These are phyloP conservation scores for Reticulascus tulasneorum DNA, from an alignment of 2,329 filamentous ascomycete species.

Conservation along the genomic window DNA sequence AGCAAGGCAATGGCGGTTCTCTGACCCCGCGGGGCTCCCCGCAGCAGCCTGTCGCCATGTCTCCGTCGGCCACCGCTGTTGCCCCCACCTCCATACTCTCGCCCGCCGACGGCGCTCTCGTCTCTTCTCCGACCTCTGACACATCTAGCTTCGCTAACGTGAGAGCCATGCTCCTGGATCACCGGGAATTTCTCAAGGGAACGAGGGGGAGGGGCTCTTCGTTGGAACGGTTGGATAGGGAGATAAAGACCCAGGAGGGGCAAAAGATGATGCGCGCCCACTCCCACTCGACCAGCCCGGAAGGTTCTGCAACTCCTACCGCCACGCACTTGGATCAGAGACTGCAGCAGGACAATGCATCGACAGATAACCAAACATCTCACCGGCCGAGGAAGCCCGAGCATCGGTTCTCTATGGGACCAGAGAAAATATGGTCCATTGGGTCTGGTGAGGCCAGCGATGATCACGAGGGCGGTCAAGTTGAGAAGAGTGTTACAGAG, in stretches of 20 bases:
- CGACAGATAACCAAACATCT: slow-evolving; percentile 23
- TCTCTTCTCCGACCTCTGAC: slow-evolving; percentile 27
- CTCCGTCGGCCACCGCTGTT: slow-evolving; percentile 23
- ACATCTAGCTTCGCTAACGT: slow-evolving; percentile 27
- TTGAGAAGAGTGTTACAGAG: slow-evolving; percentile 62
- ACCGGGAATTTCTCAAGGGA: slow-evolving; percentile 25
- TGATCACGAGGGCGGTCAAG: slow-evolving; percentile 47
- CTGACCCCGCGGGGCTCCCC: slow-evolving; percentile 31
- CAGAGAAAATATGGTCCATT: slow-evolving; percentile 63
- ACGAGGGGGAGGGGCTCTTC: slow-evolving; percentile 21
- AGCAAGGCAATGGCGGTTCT: slow-evolving; percentile 30
- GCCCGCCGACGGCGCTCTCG: slow-evolving; percentile 22
- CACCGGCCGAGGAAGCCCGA: slow-evolving; percentile 35
- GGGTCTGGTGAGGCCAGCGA: slow-evolving; percentile 46
- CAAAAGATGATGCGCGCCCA: slow-evolving; percentile 14
- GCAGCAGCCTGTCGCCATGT: slow-evolving; percentile 24
- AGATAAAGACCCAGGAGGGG: slow-evolving; percentile 19
- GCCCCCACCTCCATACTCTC: slow-evolving; percentile 16
- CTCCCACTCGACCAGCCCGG: slow-evolving; percentile 19
- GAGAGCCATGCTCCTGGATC: slow-evolving; percentile 32
- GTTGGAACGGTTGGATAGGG: slow-evolving; percentile 31
- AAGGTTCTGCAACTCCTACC: slow-evolving; percentile 20
- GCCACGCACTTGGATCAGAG: slow-evolving; percentile 10
- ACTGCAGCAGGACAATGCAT: slow-evolving; percentile 14
- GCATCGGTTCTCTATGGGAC: slow-evolving; percentile 36